These are phyloP conservation scores for Pichia cabralensis DNA, from an alignment of 805 yeast species.

Conservation along the genomic window DNA sequence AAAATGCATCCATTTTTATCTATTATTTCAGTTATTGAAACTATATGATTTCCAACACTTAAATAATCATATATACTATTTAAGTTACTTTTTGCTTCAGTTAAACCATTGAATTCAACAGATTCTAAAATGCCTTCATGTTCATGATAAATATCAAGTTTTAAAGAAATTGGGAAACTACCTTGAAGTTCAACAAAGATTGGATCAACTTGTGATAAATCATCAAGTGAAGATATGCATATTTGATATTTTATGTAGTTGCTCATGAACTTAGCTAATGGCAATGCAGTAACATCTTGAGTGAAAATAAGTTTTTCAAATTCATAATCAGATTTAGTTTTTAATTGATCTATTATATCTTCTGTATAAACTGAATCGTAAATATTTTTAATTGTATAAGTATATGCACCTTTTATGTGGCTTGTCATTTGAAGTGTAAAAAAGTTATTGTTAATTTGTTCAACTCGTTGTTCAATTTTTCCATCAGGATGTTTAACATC, in stretches of 20 bases:
- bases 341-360: slow-evolving; percentile 25
- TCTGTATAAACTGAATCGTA: slow-evolving; percentile 55
- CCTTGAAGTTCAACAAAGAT: slow-evolving; percentile 65
- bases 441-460: slow-evolving; percentile 38
- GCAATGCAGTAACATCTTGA: slow-evolving; percentile 53
- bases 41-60: slow-evolving; percentile 59
- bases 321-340: slow-evolving; percentile 15
- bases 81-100: slow-evolving; percentile 27
- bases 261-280: slow-evolving; percentile 33
- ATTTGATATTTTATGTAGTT: slow-evolving; percentile 17
- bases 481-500: slow-evolving; percentile 53
- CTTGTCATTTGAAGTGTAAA: slow-evolving; percentile 32
- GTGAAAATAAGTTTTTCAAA: slow-evolving; percentile 29
- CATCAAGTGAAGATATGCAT: slow-evolving; percentile 20
- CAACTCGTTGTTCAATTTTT: slow-evolving; percentile 24
- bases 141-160: slow-evolving; percentile 51
- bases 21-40: slow-evolving; percentile 45
- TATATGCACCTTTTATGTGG: slow-evolving; percentile 45
- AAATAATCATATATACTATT: slow-evolving; percentile 39
- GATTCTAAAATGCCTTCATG: slow-evolving; percentile 43
- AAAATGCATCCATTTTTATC: slow-evolving; percentile 67
- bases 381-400: slow-evolving; percentile 49
- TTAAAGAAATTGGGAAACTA: slow-evolving; percentile 48
- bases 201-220: slow-evolving; percentile 29
- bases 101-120: slow-evolving; percentile 34